Evolutionary conservation across 352 stramenopile genomes (phyloP), one percentile per base, ranked within the genome.

Genomic region (Pythium pectinolyticum): DNA sequence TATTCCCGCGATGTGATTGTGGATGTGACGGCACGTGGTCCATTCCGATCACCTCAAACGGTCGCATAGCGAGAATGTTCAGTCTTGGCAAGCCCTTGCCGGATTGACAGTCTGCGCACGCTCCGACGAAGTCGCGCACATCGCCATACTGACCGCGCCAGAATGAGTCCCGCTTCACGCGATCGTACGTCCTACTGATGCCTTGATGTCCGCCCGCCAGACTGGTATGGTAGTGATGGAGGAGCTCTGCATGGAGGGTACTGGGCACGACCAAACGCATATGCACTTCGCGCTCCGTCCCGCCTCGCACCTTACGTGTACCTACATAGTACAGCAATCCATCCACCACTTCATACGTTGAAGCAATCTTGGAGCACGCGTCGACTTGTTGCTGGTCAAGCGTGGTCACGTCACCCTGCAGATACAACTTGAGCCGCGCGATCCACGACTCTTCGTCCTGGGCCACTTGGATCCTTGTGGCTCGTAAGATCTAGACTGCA

Each of bases 11-110:
- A 19, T 64, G 32, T 0, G 50, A 67, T 20, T 39, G 61, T 0
- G 66, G 61, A 15, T 70, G 14, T 2, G 57, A 64, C 3, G 57
- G 60, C 1, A 69, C 67, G 14, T 70, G 61, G 40, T 73, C 66
- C 66, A 69, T 70, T 0, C 46, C 59, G 3, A 73, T 37, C 5
- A 73, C 50, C 49, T 73, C 54, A 31, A 73, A 73, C 15, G 66
- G 54, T 5, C 58, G 50, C 0, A 54, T 57, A 0, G 66, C 48
- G 15, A 52, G 22, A 5, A 73, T 43, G 20, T 63, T 72, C 28
- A n/a, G n/a, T n/a, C n/a, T n/a, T n/a, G n/a, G n/a, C n/a, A n/a
- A n/a, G n/a, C n/a, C n/a, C n/a, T n/a, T n/a, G n/a, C n/a, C n/a
- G n/a, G n/a, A n/a, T n/a, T n/a, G n/a, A n/a, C n/a, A n/a, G n/a